Percentiles rank a stretch among this genome's conserved stretches.
Conservation (phyloP, 106 monocot species). For the Dioscorea dumetorum region DNA sequence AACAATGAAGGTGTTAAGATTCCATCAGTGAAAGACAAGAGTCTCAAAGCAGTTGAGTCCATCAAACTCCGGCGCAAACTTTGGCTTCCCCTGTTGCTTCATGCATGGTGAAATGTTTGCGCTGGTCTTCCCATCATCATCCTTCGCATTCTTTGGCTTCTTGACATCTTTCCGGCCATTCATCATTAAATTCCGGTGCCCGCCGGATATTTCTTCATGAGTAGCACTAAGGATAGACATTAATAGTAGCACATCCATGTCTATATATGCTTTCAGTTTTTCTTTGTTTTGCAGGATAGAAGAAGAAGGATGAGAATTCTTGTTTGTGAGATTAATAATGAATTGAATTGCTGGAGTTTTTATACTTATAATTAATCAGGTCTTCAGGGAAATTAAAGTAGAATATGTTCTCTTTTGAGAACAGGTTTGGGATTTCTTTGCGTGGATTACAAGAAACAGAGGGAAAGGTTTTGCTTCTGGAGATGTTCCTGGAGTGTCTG, state of each 20-base stretch:
- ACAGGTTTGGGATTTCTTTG: no score
- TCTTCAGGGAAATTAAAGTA: no score
- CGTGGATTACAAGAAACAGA: no score
- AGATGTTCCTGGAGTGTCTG: no score
- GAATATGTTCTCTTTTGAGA: no score
- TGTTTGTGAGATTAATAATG: no score
- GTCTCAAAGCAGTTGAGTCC: neutral
- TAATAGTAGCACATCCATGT: conserved; percentile 18
- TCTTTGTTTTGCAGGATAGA: neutral
- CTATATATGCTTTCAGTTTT: neutral
- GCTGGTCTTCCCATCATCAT: neutral
- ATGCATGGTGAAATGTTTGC: neutral
- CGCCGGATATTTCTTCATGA: neutral
- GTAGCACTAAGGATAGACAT: conserved; percentile 16
- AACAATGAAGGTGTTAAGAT: no score
- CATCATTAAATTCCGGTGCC: neutral
- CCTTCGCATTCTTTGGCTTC: neutral
- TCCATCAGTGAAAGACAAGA: neutral
- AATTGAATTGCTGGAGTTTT: no score
- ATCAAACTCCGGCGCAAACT: neutral
- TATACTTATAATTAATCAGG: no score
- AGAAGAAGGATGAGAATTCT: neutral
- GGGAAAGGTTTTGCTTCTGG: no score
- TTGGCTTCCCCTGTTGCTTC: neutral
- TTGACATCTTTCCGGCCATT: neutral